These are phyloP conservation scores for Microcera coccophila DNA, from an alignment of 2,329 filamentous ascomycete species.

Conservation along the genomic window DNA sequence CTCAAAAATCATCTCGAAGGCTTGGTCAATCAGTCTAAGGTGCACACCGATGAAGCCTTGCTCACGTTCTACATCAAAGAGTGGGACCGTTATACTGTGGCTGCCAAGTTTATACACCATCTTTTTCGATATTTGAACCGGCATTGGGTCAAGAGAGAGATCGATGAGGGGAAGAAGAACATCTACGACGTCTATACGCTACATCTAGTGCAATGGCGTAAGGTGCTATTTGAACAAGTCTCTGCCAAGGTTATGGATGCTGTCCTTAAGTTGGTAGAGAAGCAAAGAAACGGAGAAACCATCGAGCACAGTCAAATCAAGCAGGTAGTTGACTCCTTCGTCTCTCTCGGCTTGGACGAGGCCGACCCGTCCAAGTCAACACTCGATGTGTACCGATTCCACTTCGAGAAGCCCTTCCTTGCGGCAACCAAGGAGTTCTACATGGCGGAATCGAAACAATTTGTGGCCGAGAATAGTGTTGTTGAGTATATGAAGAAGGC, in stretches of 20 bases:
- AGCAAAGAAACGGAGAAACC: constrained; percentile 94
- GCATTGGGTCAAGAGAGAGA: constrained; percentile 98
- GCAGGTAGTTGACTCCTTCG: constrained; percentile 92
- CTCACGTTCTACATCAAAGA: constrained; percentile 92
- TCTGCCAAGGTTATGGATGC: constrained; percentile 90
- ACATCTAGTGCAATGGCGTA: constrained; percentile 92
- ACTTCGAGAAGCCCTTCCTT: constrained; percentile 92
- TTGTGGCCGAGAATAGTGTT: constrained; percentile 93
- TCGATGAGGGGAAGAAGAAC: constrained; percentile 97
- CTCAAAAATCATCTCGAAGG: constrained; percentile 70
- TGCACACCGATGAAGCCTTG: constrained; percentile 84
- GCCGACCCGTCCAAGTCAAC: constrained; percentile 90
- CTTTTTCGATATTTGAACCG: constrained; percentile 94
- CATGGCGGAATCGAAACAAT: constrained; percentile 85
- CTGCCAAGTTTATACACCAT: constrained; percentile 96
- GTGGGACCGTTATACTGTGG: constrained; percentile 93
- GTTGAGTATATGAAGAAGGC: constrained; percentile 99
- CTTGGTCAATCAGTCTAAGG: constrained; percentile 68
- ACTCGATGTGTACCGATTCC: constrained; percentile 86
- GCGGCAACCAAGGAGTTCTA: constrained; percentile 82
- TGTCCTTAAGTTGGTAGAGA: constrained; percentile 91
- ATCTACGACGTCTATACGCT: constrained; percentile 98
- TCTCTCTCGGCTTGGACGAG: constrained; percentile 91
- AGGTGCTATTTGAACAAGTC: constrained; percentile 81
- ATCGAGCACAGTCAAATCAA: constrained; percentile 98